These are phyloP conservation scores for Plenodomus biglobosus DNA, from an alignment of 2,329 filamentous ascomycete species.

Conservation along the genomic window DNA sequence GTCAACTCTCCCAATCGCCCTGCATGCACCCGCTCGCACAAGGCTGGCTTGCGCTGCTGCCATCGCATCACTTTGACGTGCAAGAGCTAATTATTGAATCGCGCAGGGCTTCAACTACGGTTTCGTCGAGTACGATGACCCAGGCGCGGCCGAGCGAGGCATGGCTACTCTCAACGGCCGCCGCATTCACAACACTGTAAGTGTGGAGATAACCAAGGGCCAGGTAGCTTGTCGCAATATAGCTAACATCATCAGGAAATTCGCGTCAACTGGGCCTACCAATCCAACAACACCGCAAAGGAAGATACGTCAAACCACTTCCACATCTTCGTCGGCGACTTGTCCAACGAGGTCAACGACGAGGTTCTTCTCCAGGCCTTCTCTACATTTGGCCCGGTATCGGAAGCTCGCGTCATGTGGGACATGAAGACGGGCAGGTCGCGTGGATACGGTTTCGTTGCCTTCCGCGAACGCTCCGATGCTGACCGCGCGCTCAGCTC, in stretches of 20 bases:
- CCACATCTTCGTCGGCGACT: slow-evolving; percentile 96
- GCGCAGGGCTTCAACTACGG: slow-evolving; percentile 96
- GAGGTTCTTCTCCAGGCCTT: slow-evolving; percentile 93
- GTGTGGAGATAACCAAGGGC: slow-evolving; percentile 40
- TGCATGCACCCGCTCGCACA: background rate
- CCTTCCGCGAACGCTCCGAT: slow-evolving; percentile 89
- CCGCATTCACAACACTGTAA: slow-evolving; percentile 90
- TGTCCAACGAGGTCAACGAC: slow-evolving; percentile 98
- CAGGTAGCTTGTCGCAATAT: background rate
- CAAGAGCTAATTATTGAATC: slow-evolving; percentile 22
- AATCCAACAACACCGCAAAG: slow-evolving; percentile 91
- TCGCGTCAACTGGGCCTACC: slow-evolving; percentile 98
- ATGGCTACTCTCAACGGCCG: slow-evolving; percentile 97
- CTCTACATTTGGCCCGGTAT: slow-evolving; percentile 91
- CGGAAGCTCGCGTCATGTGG: slow-evolving; percentile 99
- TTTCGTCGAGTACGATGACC: slow-evolving; percentile 98
- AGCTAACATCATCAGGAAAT: slow-evolving; percentile 69
- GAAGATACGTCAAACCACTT: slow-evolving; percentile 98
- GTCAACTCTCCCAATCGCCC: slow-evolving; percentile 4
- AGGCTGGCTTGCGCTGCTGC: slow-evolving; percentile 11
- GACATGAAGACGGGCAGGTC: slow-evolving; percentile 99
- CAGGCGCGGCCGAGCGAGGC: slow-evolving; percentile 90
- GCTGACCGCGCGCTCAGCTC: slow-evolving; percentile 94
- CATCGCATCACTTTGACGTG: slow-evolving; percentile 8
- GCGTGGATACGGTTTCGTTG: slow-evolving; percentile 95